Evolutionary conservation across 2,329 filamentous ascomycete species (phyloP).

Genomic region (Mariannaea elegans): DNA sequence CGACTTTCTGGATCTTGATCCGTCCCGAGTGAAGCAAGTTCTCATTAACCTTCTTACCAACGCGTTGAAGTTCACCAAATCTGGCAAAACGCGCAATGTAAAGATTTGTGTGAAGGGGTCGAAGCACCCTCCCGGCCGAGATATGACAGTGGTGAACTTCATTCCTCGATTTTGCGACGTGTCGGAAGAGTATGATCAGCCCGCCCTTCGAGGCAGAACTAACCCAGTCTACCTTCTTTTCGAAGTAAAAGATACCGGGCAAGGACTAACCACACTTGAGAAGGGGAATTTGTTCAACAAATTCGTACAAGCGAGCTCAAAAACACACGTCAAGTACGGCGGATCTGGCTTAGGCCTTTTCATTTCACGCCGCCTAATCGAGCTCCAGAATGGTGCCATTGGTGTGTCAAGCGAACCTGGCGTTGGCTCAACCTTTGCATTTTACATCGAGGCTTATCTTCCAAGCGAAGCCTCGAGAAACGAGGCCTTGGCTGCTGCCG

Average conservation of each 20-base stretch:
- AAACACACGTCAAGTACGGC: slow-evolving; percentile 81
- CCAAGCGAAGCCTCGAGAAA: slow-evolving; percentile 51
- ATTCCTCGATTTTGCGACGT: slow-evolving; percentile 65
- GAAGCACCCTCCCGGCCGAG: slow-evolving; percentile 47
- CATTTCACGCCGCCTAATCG: slow-evolving; percentile 80
- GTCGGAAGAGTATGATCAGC: slow-evolving; percentile 49
- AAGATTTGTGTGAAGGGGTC: slow-evolving; percentile 58
- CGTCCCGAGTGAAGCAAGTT: slow-evolving; percentile 79
- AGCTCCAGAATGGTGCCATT: slow-evolving; percentile 82
- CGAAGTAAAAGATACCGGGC: slow-evolving; percentile 79
- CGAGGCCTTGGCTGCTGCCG: slow-evolving; percentile 51
- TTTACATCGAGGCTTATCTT: slow-evolving; percentile 71
- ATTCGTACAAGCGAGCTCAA: slow-evolving; percentile 80
- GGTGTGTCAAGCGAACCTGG: slow-evolving; percentile 75
- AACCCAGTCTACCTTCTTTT: slow-evolving; percentile 74
- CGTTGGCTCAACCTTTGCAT: slow-evolving; percentile 78
- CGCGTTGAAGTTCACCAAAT: slow-evolving; percentile 82
- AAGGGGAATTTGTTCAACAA: slow-evolving; percentile 80
- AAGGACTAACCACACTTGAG: slow-evolving; percentile 75
- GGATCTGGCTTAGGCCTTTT: slow-evolving; percentile 82
- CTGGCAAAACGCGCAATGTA: slow-evolving; percentile 65
- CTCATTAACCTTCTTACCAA: slow-evolving; percentile 84
- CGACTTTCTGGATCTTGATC: slow-evolving; percentile 75
- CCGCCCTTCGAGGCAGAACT: slow-evolving; percentile 39
- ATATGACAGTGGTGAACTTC: slow-evolving; percentile 64